Evolutionary conservation across 495 filamentous ascomycete species (phyloP).

Genomic region (Xylaria venustula): DNA sequence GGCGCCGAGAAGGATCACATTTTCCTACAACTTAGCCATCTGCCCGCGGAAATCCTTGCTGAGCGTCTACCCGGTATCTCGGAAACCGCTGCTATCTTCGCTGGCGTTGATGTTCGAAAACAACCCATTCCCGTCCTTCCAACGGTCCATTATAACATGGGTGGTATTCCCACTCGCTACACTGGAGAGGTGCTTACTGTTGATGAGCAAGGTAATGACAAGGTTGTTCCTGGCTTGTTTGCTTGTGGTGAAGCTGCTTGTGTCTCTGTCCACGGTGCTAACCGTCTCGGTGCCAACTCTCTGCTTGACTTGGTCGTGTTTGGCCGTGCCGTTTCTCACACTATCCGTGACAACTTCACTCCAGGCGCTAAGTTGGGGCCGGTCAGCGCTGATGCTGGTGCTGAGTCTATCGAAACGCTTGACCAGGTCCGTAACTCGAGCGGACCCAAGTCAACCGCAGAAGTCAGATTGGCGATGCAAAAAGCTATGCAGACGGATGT

Average conservation of each 20-base stretch:
- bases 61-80: slow-evolving; percentile 98
- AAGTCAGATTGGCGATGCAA: slow-evolving; percentile 91
- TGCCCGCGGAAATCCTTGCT: slow-evolving; percentile 85
- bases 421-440: slow-evolving; percentile 80
- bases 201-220: slow-evolving; percentile 78
- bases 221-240: slow-evolving; percentile 92
- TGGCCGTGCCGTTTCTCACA: slow-evolving; percentile 93
- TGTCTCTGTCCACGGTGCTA: slow-evolving; percentile 96
- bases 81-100: slow-evolving; percentile 94
- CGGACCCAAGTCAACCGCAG: slow-evolving; percentile 80
- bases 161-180: slow-evolving; percentile 95
- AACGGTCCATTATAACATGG: slow-evolving; percentile 99
- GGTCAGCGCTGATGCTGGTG: slow-evolving; percentile 78
- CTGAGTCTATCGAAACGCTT: slow-evolving; percentile 79
- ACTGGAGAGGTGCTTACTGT: slow-evolving; percentile 91
- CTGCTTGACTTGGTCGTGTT: slow-evolving; percentile 96
- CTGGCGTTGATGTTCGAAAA: slow-evolving; percentile 93
- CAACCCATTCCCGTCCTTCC: slow-evolving; percentile 96
- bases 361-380: slow-evolving; percentile 75
- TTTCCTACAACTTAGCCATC: slow-evolving; percentile 92
- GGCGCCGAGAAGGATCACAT: slow-evolving; percentile 96
- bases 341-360: slow-evolving; percentile 84
- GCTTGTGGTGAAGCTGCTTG: slow-evolving; percentile 96
- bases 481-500: slow-evolving; percentile 98
- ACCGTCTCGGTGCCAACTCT: slow-evolving; percentile 96